Percentiles rank a stretch among this genome's conserved stretches.
phyloP scores from a whole-genome alignment of 345 rosid genomes.

The Streptanthus diversifolius region DNA sequence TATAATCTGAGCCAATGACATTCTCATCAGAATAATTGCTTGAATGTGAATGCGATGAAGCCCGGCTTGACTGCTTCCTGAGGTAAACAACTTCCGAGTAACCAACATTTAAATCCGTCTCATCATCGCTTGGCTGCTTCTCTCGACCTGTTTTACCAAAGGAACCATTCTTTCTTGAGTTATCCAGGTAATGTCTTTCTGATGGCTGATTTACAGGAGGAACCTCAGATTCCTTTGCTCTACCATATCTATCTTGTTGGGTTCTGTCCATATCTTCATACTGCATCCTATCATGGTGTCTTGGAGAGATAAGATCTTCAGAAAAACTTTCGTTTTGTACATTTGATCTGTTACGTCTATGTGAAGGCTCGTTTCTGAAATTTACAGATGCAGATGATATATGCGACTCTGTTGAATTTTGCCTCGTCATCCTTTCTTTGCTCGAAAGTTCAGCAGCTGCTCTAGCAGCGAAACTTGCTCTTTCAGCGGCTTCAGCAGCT shows the following conservation, averaged over 20 bases:
- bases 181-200: slow-evolving; percentile 38
- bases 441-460: slow-evolving; percentile 93
- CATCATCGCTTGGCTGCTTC: slow-evolving; percentile 22
- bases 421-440: slow-evolving; percentile 42
- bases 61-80: slow-evolving; percentile 42
- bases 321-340: slow-evolving; percentile 6
- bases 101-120: slow-evolving; percentile 23
- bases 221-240: slow-evolving; percentile 16
- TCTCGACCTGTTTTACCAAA: slow-evolving; percentile 26
- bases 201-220: slow-evolving; percentile 14
- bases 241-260: neutral
- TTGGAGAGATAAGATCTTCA: slow-evolving; percentile 20
- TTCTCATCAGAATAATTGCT: slow-evolving; percentile 37
- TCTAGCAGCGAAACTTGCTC: slow-evolving; percentile 93
- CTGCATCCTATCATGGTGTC: slow-evolving; percentile 19
- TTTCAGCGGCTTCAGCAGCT: slow-evolving; percentile 97
- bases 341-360: slow-evolving; percentile 21
- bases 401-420: slow-evolving; percentile 24
- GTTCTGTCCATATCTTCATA: slow-evolving; percentile 26
- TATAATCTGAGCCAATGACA: slow-evolving; percentile 33
- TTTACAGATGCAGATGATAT: slow-evolving; percentile 16
- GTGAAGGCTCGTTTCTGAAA: slow-evolving; percentile 22
- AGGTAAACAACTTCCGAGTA: slow-evolving; percentile 34
- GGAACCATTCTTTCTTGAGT: slow-evolving; percentile 33
- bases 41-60: slow-evolving; percentile 47